Evolutionary conservation across 1,139 yeast species (phyloP), one percentile per base, ranked within the genome.

Genomic region (Yamadazyma spencermartinsiae): DNA sequence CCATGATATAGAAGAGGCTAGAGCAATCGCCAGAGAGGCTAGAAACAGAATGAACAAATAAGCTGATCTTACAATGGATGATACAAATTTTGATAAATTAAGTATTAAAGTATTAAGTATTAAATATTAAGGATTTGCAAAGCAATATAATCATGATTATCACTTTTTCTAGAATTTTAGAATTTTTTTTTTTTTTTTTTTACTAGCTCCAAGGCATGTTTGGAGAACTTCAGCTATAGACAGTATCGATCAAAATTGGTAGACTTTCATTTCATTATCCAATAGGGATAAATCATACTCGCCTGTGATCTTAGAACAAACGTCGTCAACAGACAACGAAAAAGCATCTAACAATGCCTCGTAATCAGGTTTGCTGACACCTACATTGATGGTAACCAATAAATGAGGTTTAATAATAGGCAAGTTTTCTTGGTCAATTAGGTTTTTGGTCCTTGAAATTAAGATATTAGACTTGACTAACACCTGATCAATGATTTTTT

Each of bases 1-100:
- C 8, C 87, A 82, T 44, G 96, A 87, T 52, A 78, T 88, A 25
- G 96, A 88, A 54, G 97, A 89, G 54, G 97, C 96, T 0, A 66
- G 96, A 36, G 75, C 85, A 0, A 83, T 90, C 34, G 87, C 92
- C 0, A 71, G 94, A 48, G 95, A 86, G 48, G 83, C 86, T 11
- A 58, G 76, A 39, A 72, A 65, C 45, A 56, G 76, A 44, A 69
- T 70, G 70, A 46, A 46, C 14, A 48, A 45, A 21, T 45, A 37
- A 31, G n/a, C n/a, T n/a, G n/a, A 29, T 20, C 23, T 10, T 20
- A 20, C 7, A 20, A 10, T 20, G 23, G 13, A 24, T 16, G 17
- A 14, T 11, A 11, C 7, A 13, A 11, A 26, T 26, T 12, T 12
- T 26, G 7, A 12, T 11, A 11, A 4, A 13, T n/a, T 12, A 26